These are phyloP conservation scores for Aquilaria sinensis DNA, from an alignment of 345 rosid genomes.

Conservation along the genomic window DNA sequence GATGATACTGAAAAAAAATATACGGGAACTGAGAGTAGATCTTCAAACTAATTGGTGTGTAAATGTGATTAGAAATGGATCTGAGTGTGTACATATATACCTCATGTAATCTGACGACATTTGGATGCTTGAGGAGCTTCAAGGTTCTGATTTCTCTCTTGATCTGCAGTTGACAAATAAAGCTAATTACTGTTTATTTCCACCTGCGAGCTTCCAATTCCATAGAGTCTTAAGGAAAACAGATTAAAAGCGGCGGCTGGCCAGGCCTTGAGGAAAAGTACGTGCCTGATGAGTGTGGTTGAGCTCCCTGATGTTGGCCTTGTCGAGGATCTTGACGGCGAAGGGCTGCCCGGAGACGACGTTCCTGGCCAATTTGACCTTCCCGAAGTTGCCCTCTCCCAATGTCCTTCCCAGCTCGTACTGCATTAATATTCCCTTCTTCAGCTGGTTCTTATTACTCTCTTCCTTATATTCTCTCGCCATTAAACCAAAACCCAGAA, in stretches of 20 bases:
- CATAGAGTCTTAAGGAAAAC: background rate
- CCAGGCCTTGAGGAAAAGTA: background rate
- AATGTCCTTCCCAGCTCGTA: conserved; percentile 87
- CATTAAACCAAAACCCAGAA: no score
- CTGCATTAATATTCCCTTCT: conserved; percentile 65
- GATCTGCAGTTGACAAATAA: conserved; percentile 37
- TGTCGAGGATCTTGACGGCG: conserved; percentile 88
- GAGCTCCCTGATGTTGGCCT: conserved; percentile 58
- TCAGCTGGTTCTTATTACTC: conserved; percentile 7
- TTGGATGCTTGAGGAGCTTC: conserved; percentile 86
- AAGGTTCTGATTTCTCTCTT: conserved; percentile 85
- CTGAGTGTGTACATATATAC: conserved; percentile 17
- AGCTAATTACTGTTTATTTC: no score
- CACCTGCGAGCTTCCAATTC: background rate
- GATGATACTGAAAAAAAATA: no score
- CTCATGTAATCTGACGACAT: conserved; percentile 84
- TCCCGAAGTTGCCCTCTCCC: conserved; percentile 92
- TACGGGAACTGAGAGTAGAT: no score
- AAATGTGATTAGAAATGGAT: no score
- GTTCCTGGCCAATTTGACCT: conserved; percentile 71
- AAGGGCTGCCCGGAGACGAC: conserved; percentile 50
- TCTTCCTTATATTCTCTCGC: conserved; percentile 17
- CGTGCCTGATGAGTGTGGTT: conserved; percentile 74
- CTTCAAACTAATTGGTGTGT: no score
- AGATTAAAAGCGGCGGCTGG: background rate